Evolutionary conservation across 2,329 filamentous ascomycete species (phyloP).

Genomic region (Xylariales sp.): DNA sequence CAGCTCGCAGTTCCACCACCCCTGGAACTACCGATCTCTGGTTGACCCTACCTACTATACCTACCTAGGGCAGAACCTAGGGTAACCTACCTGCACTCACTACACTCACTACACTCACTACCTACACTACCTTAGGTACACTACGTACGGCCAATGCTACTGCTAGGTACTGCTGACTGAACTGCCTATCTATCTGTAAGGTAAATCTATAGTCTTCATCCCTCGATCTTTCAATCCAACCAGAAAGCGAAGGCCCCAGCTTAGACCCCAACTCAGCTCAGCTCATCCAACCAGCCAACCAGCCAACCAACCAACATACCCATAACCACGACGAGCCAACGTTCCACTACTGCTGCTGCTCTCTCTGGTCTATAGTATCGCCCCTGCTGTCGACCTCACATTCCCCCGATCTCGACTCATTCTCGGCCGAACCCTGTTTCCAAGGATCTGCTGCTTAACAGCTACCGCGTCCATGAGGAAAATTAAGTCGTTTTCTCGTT

Average conservation of each 20-base stretch:
- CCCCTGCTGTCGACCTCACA: conserved; percentile 22
- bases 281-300: conserved; percentile 20
- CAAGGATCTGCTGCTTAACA: conserved; percentile 27
- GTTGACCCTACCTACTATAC: not conserved
- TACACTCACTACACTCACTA: not conserved
- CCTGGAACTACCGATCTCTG: conserved; percentile 13
- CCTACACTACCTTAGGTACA: not conserved
- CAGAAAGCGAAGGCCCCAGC: conserved; percentile 19
- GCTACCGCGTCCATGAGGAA: conserved; percentile 36
- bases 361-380: not conserved
- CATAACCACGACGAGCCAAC: not conserved
- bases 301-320: conserved; percentile 7
- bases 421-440: conserved; percentile 32
- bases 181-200: not conserved
- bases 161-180: too few relatives aligned
- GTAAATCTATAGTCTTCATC: conserved; percentile 18
- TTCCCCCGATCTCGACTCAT: conserved; percentile 18
- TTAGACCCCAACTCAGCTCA: conserved; percentile 12
- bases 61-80: too few relatives aligned
- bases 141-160: too few relatives aligned
- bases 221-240: conserved; percentile 37
- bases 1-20: conserved; percentile 17
- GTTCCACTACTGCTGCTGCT: conserved; percentile 31
- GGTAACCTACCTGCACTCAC: too few relatives aligned
- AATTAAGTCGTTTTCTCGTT: conserved; percentile 26